Evolutionary conservation across 306 rosid species (phyloP).

Genomic region (Senna tora): DNA sequence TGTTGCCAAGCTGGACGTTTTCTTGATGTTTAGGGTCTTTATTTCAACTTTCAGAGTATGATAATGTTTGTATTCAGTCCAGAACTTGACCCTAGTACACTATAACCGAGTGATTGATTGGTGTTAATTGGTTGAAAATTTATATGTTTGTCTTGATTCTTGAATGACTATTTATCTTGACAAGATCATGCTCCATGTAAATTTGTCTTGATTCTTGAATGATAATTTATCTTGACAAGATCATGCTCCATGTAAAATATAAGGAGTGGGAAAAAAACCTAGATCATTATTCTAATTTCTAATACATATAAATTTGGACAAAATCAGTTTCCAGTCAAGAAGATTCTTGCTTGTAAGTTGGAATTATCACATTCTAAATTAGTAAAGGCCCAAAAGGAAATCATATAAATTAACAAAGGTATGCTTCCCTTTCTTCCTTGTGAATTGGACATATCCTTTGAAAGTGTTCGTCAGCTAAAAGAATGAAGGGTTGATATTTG

Average conservation of each 20-base stretch:
- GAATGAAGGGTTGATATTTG: no score
- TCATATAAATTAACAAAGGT: no score
- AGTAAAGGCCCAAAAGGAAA: no score
- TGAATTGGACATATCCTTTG: no score
- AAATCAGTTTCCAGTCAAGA: no score
- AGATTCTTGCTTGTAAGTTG: no score
- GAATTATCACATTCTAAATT: no score
- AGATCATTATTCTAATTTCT: background rate
- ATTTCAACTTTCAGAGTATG: background rate
- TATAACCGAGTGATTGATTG: background rate
- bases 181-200: background rate
- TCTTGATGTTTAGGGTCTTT: background rate
- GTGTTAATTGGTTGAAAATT: background rate
- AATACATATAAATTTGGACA: background rate
- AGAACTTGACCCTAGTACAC: background rate
- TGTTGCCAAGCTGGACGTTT: background rate
- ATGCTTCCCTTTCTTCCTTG: no score
- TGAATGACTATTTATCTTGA: background rate
- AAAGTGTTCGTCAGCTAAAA: no score
- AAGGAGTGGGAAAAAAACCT: background rate
- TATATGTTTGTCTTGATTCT: background rate
- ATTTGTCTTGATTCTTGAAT: no score
- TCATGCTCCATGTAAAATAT: background rate
- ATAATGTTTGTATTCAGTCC: background rate
- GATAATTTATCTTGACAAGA: background rate